Conservation (phyloP, 2,329 filamentous ascomycete genomes). For the Lanzia echinophila region DNA sequence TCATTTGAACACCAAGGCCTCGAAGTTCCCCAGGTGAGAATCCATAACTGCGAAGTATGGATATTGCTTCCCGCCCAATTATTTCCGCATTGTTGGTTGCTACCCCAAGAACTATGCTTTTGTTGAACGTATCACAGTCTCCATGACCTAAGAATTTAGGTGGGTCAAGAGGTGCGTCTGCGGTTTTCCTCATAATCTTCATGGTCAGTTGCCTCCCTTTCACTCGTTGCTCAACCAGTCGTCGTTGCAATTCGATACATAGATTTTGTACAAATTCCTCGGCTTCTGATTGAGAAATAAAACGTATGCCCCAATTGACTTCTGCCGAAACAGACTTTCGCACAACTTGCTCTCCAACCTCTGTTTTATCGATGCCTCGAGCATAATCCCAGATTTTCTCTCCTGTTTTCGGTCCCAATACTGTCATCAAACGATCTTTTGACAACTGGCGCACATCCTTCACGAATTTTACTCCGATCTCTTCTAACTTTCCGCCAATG, state of each 20-base stretch:
- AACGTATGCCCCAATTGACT: constrained; percentile 96
- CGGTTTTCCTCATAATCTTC: constrained; percentile 86
- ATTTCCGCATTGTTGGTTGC: constrained; percentile 68
- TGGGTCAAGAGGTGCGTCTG: constrained; percentile 83
- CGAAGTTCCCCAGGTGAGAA: constrained; percentile 90
- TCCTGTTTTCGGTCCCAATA: constrained; percentile 85
- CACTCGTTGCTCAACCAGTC: constrained; percentile 75
- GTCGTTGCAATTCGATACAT: constrained; percentile 74
- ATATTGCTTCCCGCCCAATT: constrained; percentile 77
- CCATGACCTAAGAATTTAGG: constrained; percentile 92
- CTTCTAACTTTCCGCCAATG: constrained; percentile 80
- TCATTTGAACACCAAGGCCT: constrained; percentile 88
- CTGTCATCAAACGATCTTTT: constrained; percentile 65
- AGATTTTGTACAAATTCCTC: constrained; percentile 86
- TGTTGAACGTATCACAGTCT: constrained; percentile 91
- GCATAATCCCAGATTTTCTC: constrained; percentile 87
- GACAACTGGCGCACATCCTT: constrained; percentile 73
- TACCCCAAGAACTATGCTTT: constrained; percentile 74
- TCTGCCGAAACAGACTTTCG: constrained; percentile 96
- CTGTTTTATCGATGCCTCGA: constrained; percentile 75
- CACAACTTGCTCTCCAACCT: constrained; percentile 78
- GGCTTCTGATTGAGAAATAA: constrained; percentile 84
- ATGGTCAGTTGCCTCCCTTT: constrained; percentile 85
- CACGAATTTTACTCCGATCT: constrained; percentile 74
- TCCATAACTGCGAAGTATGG: constrained; percentile 71